Evolutionary conservation across 129 eudicot species (phyloP), one percentile per base, ranked within the genome.

Genomic region (Flaveria ramosissima): DNA sequence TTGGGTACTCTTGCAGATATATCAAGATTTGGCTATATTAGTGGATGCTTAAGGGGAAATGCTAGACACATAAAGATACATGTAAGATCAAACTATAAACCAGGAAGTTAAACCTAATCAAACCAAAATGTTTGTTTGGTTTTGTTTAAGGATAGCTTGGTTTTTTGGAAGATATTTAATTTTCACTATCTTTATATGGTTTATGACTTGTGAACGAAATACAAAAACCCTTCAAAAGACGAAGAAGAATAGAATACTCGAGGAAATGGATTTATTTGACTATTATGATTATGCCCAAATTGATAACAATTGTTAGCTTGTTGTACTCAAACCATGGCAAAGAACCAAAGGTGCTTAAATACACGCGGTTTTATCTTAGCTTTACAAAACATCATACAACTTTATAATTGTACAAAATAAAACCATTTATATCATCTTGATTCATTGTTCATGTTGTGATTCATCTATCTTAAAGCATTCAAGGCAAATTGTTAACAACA

Each of bases 41-140:
- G 96, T 88, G 60, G 92, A 90, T 72, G 86, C 96, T 55, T 97
- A 90, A 82, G 91, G 97, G 51, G 97, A 90, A 74, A 79, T 88
- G 86, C 88, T 93, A 30, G 91, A 93, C 81, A 90, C 83, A 93
- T 93, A 52, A 97, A 93, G 70, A 85, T 91, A 68, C 91, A 93
- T 86, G 98, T 93, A 86, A 82, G 69, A 55, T 53, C 19, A 39
- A 47, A 23, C 46, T 20, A 69, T 6, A 46, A 47, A 75, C 30
- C 32, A 47, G n/a, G 42, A 10, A 75, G 27, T 23, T 12, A 17
- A 12, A 47, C 27, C 20, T 9, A 75, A 47, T 17, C n/a, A 17
- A 30, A 47, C 23, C 32, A 60, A 43, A 50, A 1, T 14, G 2
- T 16, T 12, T 21, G 0, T 42, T 42, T 42, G 11, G 46, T 42